A percentile compares a stretch with the other conserved stretches of the same genome.
Conservation (phyloP, 371 early-diverging fungal species). For the Lichtheimia hyalospora region DNA sequence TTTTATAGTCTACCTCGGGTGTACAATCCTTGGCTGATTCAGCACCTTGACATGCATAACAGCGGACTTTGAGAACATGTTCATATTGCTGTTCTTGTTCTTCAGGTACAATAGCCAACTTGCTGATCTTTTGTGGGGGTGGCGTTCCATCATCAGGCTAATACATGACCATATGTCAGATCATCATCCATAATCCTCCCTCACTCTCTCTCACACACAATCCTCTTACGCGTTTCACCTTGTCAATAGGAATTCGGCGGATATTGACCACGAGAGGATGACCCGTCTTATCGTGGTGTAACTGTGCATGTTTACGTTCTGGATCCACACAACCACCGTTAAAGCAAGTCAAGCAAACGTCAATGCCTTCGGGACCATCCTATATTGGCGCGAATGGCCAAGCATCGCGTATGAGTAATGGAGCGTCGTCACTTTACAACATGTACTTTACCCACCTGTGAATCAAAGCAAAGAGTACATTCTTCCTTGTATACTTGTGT, state of each 20-base stretch:
- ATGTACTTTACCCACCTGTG: slow-evolving; percentile 56
- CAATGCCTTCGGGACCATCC: slow-evolving; percentile 76
- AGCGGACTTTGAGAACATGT: slow-evolving; percentile 61
- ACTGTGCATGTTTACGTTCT: slow-evolving; percentile 69
- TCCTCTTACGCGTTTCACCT: slow-evolving; percentile 33
- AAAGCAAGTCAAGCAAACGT: slow-evolving; percentile 93
- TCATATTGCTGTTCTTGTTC: slow-evolving; percentile 74
- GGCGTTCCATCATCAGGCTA: slow-evolving; percentile 37
- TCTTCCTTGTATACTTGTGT: slow-evolving; percentile 90
- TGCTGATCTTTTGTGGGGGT: slow-evolving; percentile 87
- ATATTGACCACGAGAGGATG: slow-evolving; percentile 89
- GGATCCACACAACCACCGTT: slow-evolving; percentile 81
- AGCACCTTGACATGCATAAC: slow-evolving; percentile 65
- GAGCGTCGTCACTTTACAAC: no score
- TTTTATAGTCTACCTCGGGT: slow-evolving; percentile 23
- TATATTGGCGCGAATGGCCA: slow-evolving; percentile 20
- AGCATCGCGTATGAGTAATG: not conserved
- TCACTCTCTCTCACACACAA: not conserved
- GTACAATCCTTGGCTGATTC: slow-evolving; percentile 32
- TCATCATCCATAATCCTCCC: not conserved
- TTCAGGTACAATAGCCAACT: slow-evolving; percentile 82
- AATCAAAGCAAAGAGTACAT: slow-evolving; percentile 93
- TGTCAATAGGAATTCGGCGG: slow-evolving; percentile 56
- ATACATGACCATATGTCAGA: not conserved
- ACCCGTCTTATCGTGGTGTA: slow-evolving; percentile 66